These are phyloP conservation scores for Scutellaria galericulata DNA, from an alignment of 257 asterid species.

Conservation along the genomic window DNA sequence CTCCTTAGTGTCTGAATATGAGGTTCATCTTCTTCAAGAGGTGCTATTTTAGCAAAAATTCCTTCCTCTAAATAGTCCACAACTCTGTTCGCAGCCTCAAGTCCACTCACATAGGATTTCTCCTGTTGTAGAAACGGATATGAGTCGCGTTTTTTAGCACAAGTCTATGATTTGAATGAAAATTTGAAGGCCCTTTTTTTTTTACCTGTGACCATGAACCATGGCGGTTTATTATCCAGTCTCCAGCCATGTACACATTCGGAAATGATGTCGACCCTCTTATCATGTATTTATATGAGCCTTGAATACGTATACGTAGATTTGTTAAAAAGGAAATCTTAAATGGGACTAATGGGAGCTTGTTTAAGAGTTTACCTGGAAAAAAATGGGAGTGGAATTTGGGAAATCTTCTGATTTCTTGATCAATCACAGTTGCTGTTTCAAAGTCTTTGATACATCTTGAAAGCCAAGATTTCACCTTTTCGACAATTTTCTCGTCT, in stretches of 20 bases:
- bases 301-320: slow-evolving; percentile 28
- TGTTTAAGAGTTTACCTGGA: slow-evolving; percentile 52
- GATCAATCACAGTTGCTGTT: slow-evolving; percentile 53
- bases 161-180: neutral
- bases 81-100: slow-evolving; percentile 69
- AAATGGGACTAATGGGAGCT: too few relatives aligned
- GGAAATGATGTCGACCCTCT: slow-evolving; percentile 64
- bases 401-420: slow-evolving; percentile 64
- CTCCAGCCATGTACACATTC: slow-evolving; percentile 67
- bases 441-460: slow-evolving; percentile 53
- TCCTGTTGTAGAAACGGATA: slow-evolving; percentile 45
- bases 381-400: slow-evolving; percentile 58
- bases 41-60: slow-evolving; percentile 44
- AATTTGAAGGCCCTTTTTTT: neutral
- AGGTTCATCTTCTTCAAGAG: slow-evolving; percentile 62
- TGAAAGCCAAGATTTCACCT: slow-evolving; percentile 55
- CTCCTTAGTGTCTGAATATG: slow-evolving; percentile 54
- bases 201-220: slow-evolving; percentile 70
- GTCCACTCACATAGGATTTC: slow-evolving; percentile 57
- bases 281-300: slow-evolving; percentile 70
- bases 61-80: slow-evolving; percentile 59
- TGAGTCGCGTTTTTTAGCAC: neutral
- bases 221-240: slow-evolving; percentile 60
- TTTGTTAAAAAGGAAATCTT: neutral
- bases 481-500: slow-evolving; percentile 58